A percentile compares a stretch with the other conserved stretches of the same genome.
phyloP scores from a whole-genome alignment of 2,329 filamentous ascomycete genomes.

The Fusarium floridanum region DNA sequence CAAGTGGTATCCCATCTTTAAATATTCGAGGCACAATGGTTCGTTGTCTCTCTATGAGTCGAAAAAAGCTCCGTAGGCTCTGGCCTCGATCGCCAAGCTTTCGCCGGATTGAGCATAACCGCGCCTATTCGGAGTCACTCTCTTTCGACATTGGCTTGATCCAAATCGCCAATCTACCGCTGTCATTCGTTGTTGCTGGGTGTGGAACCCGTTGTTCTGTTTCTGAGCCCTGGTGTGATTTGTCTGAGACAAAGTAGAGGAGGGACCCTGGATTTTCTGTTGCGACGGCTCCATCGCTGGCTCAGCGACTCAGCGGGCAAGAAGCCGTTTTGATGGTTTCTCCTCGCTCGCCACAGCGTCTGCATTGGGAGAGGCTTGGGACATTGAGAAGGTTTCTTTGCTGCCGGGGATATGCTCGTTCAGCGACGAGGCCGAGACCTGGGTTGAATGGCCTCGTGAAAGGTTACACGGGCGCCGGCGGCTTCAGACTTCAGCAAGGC shows the following conservation, averaged over 20 bases:
- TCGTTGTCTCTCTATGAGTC: slow-evolving; percentile 22
- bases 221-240: slow-evolving; percentile 39
- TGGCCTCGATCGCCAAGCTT: slow-evolving; percentile 22
- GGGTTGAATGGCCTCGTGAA: slow-evolving; percentile 16
- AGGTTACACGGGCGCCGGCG: slow-evolving; percentile 28
- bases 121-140: slow-evolving; percentile 20
- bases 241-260: slow-evolving; percentile 40
- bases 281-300: slow-evolving; percentile 15
- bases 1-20: slow-evolving; percentile 7
- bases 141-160: slow-evolving; percentile 11
- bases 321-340: slow-evolving; percentile 28
- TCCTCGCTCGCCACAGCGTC: slow-evolving; percentile 16
- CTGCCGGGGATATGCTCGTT: slow-evolving; percentile 30
- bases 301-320: slow-evolving; percentile 21
- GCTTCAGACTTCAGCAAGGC: slow-evolving; percentile 32
- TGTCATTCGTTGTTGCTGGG: slow-evolving; percentile 32
- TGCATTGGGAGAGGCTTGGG: slow-evolving; percentile 24
- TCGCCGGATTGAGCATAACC: slow-evolving; percentile 8
- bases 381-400: slow-evolving; percentile 14
- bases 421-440: slow-evolving; percentile 24
- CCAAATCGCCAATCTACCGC: slow-evolving; percentile 29
- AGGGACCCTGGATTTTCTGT: slow-evolving; percentile 41
- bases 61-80: slow-evolving; percentile 9
- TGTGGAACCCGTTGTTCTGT: slow-evolving; percentile 38
- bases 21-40: slow-evolving; percentile 14